Base-by-base conservation (phyloP, 331 rosid genomes). In the Arachis monticola region DNA sequence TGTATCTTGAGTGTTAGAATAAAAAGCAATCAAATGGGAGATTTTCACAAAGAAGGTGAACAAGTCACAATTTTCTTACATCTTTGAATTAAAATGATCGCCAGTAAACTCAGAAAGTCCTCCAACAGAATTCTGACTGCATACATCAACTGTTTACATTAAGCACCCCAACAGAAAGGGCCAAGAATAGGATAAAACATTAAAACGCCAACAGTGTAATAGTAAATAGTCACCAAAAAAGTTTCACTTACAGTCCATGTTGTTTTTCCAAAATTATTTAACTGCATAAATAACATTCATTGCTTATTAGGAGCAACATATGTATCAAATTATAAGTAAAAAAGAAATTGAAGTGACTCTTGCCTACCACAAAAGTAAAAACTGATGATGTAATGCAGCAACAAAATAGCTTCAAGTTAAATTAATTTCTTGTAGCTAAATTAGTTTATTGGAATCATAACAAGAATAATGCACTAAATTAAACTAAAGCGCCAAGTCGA, bases 81-180 rank as follows among this genome's bases (percentile, higher is more conserved):
- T 86, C 77, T 83, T 90, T 8, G 91, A 87, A 87, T 93, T 93
- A 69, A 76, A 82, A 88, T 93, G 98, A 42, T 82, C 83, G 72
- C 98, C 98, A 58, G 98, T 89, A 80, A 83, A 84, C 80, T 87
- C 98, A 67, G 98, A 93, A 60, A 75, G 76, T 69, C 93, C 98
- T 73, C 98, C 98, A 68, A 91, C 90, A 77, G 98, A 93, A 88
- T 93, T 93, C 98, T 93, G 90, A 75, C 79, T 44, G 60, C 22
- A 67, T 68, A 75, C 35, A 73, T 38, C 41, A 56, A 75, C 32
- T 46, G 63, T 59, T 80, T 57, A 58, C 73, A 77, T 47, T 56
- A 14, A 59, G 22, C 22, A 17, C 22, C 22, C 22, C 22, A 17
- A 17, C 22, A 17, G 22, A 17, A 17, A 17, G 22, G 22, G 22